These are phyloP conservation scores for Apiotrichum montevideense DNA, from an alignment of 1,284 basidiomycete genomes.

Conservation along the genomic window DNA sequence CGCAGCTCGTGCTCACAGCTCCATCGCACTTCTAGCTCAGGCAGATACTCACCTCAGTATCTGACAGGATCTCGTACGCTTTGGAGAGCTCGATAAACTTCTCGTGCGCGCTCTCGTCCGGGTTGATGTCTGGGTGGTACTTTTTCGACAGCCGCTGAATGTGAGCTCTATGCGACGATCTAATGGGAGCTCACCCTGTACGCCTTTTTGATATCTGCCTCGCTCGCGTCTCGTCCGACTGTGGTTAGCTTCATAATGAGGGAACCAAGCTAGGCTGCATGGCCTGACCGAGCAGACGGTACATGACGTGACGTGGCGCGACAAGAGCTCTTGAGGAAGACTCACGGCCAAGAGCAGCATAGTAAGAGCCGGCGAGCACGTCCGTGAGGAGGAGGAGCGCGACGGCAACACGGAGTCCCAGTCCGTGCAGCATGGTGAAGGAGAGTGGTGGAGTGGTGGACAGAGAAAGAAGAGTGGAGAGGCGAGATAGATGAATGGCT, in stretches of 20 bases:
- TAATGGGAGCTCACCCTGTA: constrained; percentile 53
- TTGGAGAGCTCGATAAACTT: constrained; percentile 83
- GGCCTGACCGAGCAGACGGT: too few relatives aligned
- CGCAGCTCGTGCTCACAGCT: too few relatives aligned
- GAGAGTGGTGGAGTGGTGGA: not conserved
- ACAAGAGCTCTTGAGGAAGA: not conserved
- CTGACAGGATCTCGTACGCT: constrained; percentile 88
- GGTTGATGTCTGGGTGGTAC: constrained; percentile 92
- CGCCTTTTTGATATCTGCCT: constrained; percentile 80
- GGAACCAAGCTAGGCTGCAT: too few relatives aligned
- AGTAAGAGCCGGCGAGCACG: constrained; percentile 42
- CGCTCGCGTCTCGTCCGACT: constrained; percentile 74
- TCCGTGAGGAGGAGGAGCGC: constrained; percentile 35
- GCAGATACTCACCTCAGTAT: constrained; percentile 56
- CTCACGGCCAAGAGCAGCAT: constrained; percentile 46
- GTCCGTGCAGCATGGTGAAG: constrained; percentile 5
- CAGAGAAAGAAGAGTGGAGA: not conserved
- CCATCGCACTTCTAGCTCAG: too few relatives aligned
- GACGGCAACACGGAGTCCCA: not conserved
- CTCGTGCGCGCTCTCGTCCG: constrained; percentile 69
- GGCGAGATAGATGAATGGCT: too few relatives aligned
- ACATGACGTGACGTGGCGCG: constrained; percentile 13
- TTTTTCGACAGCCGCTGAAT: constrained; percentile 70
- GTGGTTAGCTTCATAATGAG: constrained; percentile 7
- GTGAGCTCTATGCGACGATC: not conserved